Evolutionary conservation across 2,329 filamentous ascomycete species (phyloP), one percentile per base, ranked within the genome.

Genomic region (Alternaria infectoria): DNA sequence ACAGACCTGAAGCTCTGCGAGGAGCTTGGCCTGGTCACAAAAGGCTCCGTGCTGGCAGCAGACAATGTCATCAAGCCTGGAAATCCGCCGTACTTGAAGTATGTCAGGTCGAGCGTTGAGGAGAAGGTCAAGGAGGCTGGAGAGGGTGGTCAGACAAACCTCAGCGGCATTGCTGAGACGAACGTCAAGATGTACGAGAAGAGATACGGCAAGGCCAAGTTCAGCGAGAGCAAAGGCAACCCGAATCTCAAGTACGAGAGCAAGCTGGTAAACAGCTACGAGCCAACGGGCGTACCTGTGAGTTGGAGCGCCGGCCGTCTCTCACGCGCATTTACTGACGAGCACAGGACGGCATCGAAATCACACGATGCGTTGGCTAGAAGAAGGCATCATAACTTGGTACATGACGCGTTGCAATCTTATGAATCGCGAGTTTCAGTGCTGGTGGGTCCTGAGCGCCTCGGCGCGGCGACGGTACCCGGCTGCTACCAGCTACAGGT

Each of bases 1-100:
- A 85, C 87, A 0, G 93, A 96, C 71, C 79, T 95, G 64, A 93
- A 93, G 80, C 84, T 93, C 0, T 92, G 90, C 74, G 92, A 96
- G 80, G 85, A 91, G 43, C 81, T 94, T 6, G 86, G 85, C 0
- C 76, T 95, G 36, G 83, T 96, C 4, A 83, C 82, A 0, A 83
- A 85, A 0, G 91, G 91, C 0, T 86, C 86, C 1, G 85, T 91
- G 0, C 79, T 91, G 19, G 89, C 86, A 0, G 90, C 90, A 2
- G 90, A 93, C 73, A 93, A 93, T 73, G 86, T 92, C 56, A 87
- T 92, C 72, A 88, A 87, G 72, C 90, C 90, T 2, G 90, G 90
- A 1, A 92, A 91, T 69, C 90, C 90, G 5, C 86, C 86, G 2
- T 92, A 92, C 71, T 79, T 91, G 50, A 86, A 89, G 69, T 93